A percentile compares a stretch with the other conserved stretches of the same genome.
phyloP scores from a whole-genome alignment of 257 asterid species.

The Mitragyna speciosa region DNA sequence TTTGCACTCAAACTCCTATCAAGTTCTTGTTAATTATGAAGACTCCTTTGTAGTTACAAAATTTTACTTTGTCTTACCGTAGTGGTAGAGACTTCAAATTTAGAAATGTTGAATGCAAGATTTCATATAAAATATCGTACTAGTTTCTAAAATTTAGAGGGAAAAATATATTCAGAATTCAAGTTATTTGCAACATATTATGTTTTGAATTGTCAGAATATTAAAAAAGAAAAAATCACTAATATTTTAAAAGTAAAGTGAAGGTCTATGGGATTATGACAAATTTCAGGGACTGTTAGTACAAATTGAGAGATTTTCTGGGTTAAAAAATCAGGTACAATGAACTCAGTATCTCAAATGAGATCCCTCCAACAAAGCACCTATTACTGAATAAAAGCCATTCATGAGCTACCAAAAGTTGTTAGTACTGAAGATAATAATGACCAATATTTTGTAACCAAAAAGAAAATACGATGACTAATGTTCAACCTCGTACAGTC shows the following conservation, averaged over 20 bases:
- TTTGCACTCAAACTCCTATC: not conserved
- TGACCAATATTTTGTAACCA: not conserved
- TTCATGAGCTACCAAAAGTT: not conserved
- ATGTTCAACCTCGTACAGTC: not conserved
- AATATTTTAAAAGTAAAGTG: not conserved
- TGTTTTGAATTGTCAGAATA: no score
- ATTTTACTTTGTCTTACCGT: no score
- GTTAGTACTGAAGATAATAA: not conserved
- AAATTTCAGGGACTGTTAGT: not conserved
- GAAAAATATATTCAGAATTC: no score
- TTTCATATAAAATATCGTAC: no score
- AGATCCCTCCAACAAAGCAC: constrained; percentile 5
- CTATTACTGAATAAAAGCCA: not conserved
- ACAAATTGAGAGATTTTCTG: not conserved
- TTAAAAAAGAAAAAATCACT: no score
- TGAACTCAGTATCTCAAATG: not conserved
- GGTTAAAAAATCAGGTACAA: not conserved
- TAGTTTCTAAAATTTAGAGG: no score
- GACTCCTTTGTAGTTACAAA: not conserved
- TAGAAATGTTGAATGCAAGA: no score
- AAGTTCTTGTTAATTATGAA: not conserved
- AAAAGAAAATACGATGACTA: no score
- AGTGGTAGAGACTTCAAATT: no score
- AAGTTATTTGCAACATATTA: no score
- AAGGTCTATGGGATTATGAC: not conserved